Evolutionary conservation across 371 early-diverging fungal species (phyloP), one percentile per base, ranked within the genome.

Genomic region (Lichtheimia ornata): DNA sequence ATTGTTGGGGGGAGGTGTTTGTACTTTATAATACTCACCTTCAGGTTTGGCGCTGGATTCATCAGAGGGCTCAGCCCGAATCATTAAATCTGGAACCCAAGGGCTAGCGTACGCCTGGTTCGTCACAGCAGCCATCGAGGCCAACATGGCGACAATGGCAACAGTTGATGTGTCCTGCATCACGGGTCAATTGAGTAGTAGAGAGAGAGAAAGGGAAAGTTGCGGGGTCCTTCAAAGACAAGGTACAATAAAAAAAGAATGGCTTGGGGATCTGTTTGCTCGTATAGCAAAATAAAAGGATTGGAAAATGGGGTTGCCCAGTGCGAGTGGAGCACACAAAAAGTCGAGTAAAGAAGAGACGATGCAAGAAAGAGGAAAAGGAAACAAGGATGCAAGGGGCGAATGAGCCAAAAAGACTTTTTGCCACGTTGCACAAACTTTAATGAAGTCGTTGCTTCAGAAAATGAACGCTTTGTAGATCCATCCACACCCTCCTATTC

Each of bases 371-470:
- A 50, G 50, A 50, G 50, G 50, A 18, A 50, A 25, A 35, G 35
- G 35, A 35, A 35, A 35, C 35, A 35, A 35, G 11, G 35, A 35
- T 35, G 35, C 35, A 35, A 35, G 35, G 35, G 35, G 35, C 35
- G 35, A 11, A 35, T 35, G 17, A 47, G 50, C 25, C 50, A 25
- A 50, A 50, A 50, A 50, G 20, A 20, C 50, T 50, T 47, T 47
- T 47, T 47, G n/a, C 49, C 50, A 50, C 9, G 50, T 50, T 50
- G 50, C 50, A 50, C 50, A 50, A 50, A 25, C 50, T 50, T 50
- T 15, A 50, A 50, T 50, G 50, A 50, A 50, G 35, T 11, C 35
- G 35, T 35, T 35, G 11, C 35, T 35, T 35, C 35, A 35, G 35
- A 35, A 35, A 35, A 35, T 35, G 35, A 35, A 35, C 35, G 5